Percentiles rank a stretch among this genome's conserved stretches.
These are phyloP conservation scores for Penicillium sp. DNA, from an alignment of 2,329 filamentous ascomycete genomes.

Conservation along the genomic window DNA sequence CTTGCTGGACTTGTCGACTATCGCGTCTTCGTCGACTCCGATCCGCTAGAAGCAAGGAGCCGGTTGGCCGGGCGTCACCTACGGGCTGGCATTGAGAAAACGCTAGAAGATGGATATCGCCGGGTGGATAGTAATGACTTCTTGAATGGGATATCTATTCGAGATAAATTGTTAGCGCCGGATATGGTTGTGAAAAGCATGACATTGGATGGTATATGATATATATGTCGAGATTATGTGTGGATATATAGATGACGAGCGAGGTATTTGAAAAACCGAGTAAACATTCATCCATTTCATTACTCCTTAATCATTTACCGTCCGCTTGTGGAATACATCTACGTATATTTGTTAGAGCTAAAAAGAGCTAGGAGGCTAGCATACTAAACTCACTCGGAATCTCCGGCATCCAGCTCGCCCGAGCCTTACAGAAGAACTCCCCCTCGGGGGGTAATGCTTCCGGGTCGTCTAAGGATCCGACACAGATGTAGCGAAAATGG, in stretches of 20 bases:
- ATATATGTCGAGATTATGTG: background rate
- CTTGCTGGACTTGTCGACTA: conserved; percentile 42
- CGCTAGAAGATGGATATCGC: conserved; percentile 35
- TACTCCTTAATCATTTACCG: conserved; percentile 43
- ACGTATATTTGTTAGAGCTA: conserved; percentile 21
- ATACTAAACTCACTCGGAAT: conserved; percentile 41
- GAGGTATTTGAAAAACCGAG: background rate
- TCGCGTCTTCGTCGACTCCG: conserved; percentile 45
- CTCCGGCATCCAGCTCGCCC: conserved; percentile 54
- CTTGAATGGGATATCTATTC: conserved; percentile 35
- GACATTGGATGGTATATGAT: background rate
- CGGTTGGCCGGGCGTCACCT: conserved; percentile 45
- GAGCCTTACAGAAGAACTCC: conserved; percentile 55
- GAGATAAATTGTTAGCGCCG: conserved; percentile 26
- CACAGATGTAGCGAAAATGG: conserved; percentile 46
- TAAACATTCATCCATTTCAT: background rate
- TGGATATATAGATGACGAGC: background rate
- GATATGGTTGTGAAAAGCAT: conserved; percentile 32
- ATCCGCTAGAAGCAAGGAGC: conserved; percentile 37
- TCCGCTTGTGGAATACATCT: conserved; percentile 49
- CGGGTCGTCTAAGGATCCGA: conserved; percentile 53
- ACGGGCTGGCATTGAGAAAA: conserved; percentile 43
- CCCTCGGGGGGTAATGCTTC: conserved; percentile 54
- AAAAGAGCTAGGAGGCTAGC: background rate
- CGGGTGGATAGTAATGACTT: conserved; percentile 44